Base-by-base conservation (phyloP, 106 monocot species). In the Apostasia shenzhenica region DNA sequence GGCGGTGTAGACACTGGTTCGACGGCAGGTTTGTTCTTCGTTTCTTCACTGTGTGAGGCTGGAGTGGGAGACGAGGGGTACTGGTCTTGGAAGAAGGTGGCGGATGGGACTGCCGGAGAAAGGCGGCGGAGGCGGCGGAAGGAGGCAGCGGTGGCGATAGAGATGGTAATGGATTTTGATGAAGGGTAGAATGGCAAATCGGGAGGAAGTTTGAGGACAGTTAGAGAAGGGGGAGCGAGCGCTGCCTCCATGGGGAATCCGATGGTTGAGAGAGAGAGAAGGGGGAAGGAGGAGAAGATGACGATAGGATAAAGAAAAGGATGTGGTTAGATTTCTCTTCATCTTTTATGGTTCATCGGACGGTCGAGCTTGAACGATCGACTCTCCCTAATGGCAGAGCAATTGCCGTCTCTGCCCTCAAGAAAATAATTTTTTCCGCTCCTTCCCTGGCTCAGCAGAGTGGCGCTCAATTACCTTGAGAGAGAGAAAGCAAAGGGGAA, bases 81-180 rank as follows among this genome's bases (percentile, higher is more conserved):
- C 14, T 89, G 88, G 80, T 84, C 86, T 46, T 83, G 84, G 81
- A 83, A 88, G 59, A 71, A 74, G 69, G 68, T 54, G 46, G 74
- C 51, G 59, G 39, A 57, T 14, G n/a, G 77, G 77, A 46, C 1
- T 41, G 48, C 37, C 12, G 38, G 54, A 26, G 45, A 59, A 60
- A 13, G 57, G 40, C 6, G 50, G 47, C 41, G 37, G 57, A 38
- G 74, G 48, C 2, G 67, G 56, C n/a, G 62, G 73, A 45, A 46
- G 47, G 8, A 49, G 14, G 8, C 5, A 8, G 7, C 2, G 63
- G 45, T 3, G 46, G 38, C 3, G 72, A n/a, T 6, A 55, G 40
- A 48, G n/a, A 44, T 1, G 46, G 1, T 11, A 0, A 55, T 6
- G 54, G 78, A 3, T 2, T 63, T 63, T 14, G 7, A 49, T 58